Base-by-base conservation (phyloP, 2,329 filamentous ascomycete genomes). In the Verticillium tricorpus region DNA sequence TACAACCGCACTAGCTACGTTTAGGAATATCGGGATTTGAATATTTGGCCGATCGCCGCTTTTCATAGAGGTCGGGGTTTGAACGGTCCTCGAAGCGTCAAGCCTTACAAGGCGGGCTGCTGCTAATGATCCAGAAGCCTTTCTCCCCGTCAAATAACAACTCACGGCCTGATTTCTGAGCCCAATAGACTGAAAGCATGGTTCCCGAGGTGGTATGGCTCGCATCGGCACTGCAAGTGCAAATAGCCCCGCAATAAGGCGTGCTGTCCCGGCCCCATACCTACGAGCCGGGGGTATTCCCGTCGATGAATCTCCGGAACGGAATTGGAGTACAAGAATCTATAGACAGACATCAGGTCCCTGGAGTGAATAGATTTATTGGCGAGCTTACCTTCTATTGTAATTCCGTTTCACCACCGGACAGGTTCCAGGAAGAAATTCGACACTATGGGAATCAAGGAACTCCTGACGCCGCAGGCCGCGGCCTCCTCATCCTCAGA, bases 181-280 rank as follows among this genome's bases (percentile, higher is more conserved):
- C 14, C 34, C 9, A 35, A 35, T 35, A 3, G 34, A 35, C 9
- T 3, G 34, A 14, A 14, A 14, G 14, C 14, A 14, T 35, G 34
- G 4, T 35, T 11, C 14, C 34, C 34, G 7, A 14, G 34, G 34
- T 35, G 34, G 9, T 35, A 11, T 9, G 14, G 9, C 14, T 35
- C 14, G 34, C 9, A 14, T 35, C 14, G 34, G 9, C 14, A 9
- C 9, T 40, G 37, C 37, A 40, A 17, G 17, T 40, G 17, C 37
- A 59, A 56, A 63, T 60, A 9, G 62, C 65, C 64, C 65, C 62
- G 61, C 65, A 59, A 28, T 63, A 66, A 64, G 65, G 57, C 65
- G 65, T 66, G 64, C 60, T 65, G 37, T 45, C 52, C 39, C 54
- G 50, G 5, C 12, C 37, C 12, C 15, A 40, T 40, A 3, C 14